Percentiles rank a stretch among this genome's conserved stretches.
phyloP scores from a whole-genome alignment of 441 rosid species.

The Arabidopsis hybrid region DNA sequence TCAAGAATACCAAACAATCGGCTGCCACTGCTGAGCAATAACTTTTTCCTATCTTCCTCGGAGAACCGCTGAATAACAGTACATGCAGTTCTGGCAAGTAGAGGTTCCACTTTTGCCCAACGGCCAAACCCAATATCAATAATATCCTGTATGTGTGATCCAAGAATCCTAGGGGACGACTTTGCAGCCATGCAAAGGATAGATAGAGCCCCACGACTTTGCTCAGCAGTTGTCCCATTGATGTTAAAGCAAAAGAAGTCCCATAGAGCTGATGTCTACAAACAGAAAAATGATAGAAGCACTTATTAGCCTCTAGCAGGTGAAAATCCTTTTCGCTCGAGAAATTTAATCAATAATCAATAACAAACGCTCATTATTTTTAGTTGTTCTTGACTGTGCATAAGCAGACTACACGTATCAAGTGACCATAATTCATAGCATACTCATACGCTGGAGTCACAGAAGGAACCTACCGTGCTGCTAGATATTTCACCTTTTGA shows the following conservation, averaged over 20 bases:
- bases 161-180: conserved; percentile 75
- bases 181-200: conserved; percentile 99
- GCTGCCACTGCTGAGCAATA: conserved; percentile 77
- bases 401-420: not conserved
- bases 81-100: conserved; percentile 96
- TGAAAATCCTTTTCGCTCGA: not conserved
- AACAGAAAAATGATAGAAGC: conserved; percentile 24
- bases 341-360: too few species aligned
- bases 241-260: conserved; percentile 96
- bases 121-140: conserved; percentile 99
- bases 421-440: conserved; percentile 29
- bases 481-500: conserved; percentile 90
- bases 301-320: conserved; percentile 24
- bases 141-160: conserved; percentile 93
- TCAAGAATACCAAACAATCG: conserved; percentile 78
- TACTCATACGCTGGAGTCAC: conserved; percentile 27
- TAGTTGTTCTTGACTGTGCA: too few species aligned
- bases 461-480: conserved; percentile 66
- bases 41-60: conserved; percentile 79
- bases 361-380: too few species aligned
- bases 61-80: conserved; percentile 89
- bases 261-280: conserved; percentile 94
- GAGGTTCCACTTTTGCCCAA: conserved; percentile 97
- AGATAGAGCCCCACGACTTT: conserved; percentile 93
- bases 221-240: conserved; percentile 88